phyloP scores from a whole-genome alignment of 805 yeast genomes.

The Wickerhamiella vanderwaltii region DNA sequence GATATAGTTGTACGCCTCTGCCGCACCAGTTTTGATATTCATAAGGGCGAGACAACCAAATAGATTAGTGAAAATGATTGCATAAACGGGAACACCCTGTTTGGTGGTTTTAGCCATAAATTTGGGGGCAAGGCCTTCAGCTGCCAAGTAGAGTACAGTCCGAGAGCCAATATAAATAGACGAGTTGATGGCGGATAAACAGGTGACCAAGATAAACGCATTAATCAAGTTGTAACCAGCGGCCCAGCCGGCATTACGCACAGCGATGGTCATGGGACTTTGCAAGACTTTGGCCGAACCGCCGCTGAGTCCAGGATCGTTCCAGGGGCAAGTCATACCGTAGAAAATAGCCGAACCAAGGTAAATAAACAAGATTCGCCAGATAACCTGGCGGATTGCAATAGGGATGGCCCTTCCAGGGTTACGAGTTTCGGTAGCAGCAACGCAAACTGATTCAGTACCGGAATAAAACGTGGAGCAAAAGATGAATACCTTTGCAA shows the following conservation, averaged over 20 bases:
- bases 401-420: conserved; percentile 49
- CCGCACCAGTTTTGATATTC: conserved; percentile 47
- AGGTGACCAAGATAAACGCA: conserved; percentile 49
- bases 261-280: conserved; percentile 40
- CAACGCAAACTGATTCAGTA: conserved; percentile 47
- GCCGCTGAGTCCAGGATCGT: conserved; percentile 34
- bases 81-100: conserved; percentile 53
- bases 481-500: conserved; percentile 38
- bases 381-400: conserved; percentile 47
- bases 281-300: conserved; percentile 37
- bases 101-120: conserved; percentile 40
- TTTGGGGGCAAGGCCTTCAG: conserved; percentile 48
- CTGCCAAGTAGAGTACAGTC: conserved; percentile 51
- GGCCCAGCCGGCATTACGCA: conserved; percentile 41
- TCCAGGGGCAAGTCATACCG: conserved; percentile 50
- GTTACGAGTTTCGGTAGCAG: conserved; percentile 52
- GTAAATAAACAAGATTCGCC: conserved; percentile 43
- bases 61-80: conserved; percentile 42
- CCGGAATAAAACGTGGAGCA: conserved; percentile 52
- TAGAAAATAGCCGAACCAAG: conserved; percentile 46
- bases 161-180: conserved; percentile 60
- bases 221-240: conserved; percentile 43
- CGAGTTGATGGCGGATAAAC: conserved; percentile 58
- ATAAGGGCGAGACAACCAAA: conserved; percentile 42
- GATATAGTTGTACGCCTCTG: conserved; percentile 47